A percentile compares a stretch with the other conserved stretches of the same genome.
These are phyloP conservation scores for Ogataea chonburiensis DNA, from an alignment of 805 yeast genomes.

Conservation along the genomic window DNA sequence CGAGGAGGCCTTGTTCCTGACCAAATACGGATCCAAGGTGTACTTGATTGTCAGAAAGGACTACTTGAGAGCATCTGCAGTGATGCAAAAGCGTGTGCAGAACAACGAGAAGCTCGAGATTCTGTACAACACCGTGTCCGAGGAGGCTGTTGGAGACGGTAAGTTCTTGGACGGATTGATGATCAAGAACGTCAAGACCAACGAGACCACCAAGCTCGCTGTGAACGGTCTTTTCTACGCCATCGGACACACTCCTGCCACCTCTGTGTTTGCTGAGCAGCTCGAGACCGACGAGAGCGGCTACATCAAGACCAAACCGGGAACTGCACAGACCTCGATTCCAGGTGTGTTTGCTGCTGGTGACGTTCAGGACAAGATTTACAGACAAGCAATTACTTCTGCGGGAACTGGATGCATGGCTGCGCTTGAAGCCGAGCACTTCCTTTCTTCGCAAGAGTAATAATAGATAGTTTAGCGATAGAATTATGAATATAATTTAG, in stretches of 20 bases:
- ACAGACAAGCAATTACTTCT: constrained; percentile 98
- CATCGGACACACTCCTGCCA: constrained; percentile 96
- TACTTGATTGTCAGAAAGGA: constrained; percentile 92
- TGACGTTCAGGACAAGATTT: constrained; percentile 95
- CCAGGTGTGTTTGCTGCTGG: constrained; percentile 98
- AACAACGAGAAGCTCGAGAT: constrained; percentile 87
- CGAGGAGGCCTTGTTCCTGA: constrained; percentile 95
- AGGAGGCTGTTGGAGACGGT: constrained; percentile 94
- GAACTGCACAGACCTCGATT: constrained; percentile 80
- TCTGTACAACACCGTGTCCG: constrained; percentile 78
- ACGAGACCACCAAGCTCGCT: constrained; percentile 63
- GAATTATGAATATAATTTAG: neutral
- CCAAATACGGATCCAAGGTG: constrained; percentile 97
- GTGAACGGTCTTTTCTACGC: constrained; percentile 97
- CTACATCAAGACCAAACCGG: constrained; percentile 86
- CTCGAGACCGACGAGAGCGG: constrained; percentile 84
- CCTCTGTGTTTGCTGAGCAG: constrained; percentile 73
- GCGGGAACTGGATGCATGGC: constrained; percentile 99
- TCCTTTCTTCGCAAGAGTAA: constrained; percentile 53
- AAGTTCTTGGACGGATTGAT: constrained; percentile 65
- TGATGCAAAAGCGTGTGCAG: constrained; percentile 93
- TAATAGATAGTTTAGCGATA: constrained; percentile 6
- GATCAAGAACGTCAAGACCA: constrained; percentile 70
- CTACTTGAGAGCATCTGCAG: constrained; percentile 87
- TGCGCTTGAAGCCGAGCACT: constrained; percentile 91